Percentiles rank a stretch among this genome's conserved stretches.
These are phyloP conservation scores for Gautieria morchelliformis DNA, from an alignment of 768 basidiomycete species.

Conservation along the genomic window DNA sequence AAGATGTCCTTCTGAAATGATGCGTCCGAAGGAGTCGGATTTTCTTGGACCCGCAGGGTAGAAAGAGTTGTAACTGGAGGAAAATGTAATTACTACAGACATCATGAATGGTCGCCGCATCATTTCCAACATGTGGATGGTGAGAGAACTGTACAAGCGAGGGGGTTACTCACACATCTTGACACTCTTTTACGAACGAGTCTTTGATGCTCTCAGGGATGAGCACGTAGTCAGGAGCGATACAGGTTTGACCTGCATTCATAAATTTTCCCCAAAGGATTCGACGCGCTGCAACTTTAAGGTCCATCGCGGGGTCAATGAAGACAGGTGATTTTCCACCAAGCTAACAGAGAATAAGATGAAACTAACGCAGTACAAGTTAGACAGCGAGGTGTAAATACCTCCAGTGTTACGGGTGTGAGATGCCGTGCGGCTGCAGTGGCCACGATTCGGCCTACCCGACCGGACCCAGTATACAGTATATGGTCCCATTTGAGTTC, in stretches of 20 bases:
- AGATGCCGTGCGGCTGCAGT: conserved; percentile 17
- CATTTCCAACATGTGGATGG: too few species aligned
- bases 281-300: conserved; percentile 16
- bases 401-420: conserved; percentile 17
- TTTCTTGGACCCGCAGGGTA: conserved; percentile 19
- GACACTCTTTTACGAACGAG: conserved; percentile 13
- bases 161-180: conserved; percentile 8
- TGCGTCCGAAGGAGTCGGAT: conserved; percentile 38
- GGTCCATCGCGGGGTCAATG: conserved; percentile 15
- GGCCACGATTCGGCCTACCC: conserved; percentile 17
- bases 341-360: background rate
- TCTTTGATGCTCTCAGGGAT: conserved; percentile 11
- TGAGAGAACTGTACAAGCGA: too few species aligned
- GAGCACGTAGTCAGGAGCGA: conserved; percentile 18
- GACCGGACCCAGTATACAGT: conserved; percentile 12
- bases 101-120: too few species aligned
- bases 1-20: conserved; percentile 46
- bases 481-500: conserved; percentile 60
- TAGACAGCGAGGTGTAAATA: background rate
- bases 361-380: background rate
- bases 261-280: conserved; percentile 35
- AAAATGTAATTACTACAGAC: conserved; percentile 1
- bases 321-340: conserved; percentile 16
- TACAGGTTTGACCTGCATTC: conserved; percentile 48
- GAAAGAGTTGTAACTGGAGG: conserved; percentile 14